Evolutionary conservation across 2,329 filamentous ascomycete genomes (phyloP).

Genomic region (Mollisia scopiformis): DNA sequence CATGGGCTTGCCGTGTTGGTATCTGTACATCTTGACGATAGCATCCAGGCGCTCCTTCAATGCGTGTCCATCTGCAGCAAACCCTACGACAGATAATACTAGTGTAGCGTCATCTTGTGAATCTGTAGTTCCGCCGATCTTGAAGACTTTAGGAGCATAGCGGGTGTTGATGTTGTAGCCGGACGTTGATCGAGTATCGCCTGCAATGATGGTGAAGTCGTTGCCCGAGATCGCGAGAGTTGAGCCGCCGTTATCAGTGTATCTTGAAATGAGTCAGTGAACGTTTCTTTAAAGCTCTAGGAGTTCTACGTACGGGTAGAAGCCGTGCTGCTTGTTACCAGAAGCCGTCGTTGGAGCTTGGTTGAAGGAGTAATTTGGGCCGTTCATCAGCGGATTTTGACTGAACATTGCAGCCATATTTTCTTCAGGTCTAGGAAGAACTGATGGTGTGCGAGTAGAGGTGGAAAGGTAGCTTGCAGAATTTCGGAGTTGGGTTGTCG

Average conservation of each 20-base stretch:
- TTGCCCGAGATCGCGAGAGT: slow-evolving; percentile 92
- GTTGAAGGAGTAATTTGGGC: slow-evolving; percentile 70
- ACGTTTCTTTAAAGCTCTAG: background rate
- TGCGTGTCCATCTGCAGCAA: slow-evolving; percentile 91
- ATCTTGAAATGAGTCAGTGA: slow-evolving; percentile 54
- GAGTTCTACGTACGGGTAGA: slow-evolving; percentile 76
- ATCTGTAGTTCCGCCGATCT: slow-evolving; percentile 88
- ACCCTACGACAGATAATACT: slow-evolving; percentile 91
- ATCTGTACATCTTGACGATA: slow-evolving; percentile 98
- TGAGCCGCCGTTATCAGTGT: slow-evolving; percentile 97
- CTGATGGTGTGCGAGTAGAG: slow-evolving; percentile 3
- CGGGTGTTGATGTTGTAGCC: slow-evolving; percentile 99
- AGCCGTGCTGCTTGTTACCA: slow-evolving; percentile 73
- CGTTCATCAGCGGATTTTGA: slow-evolving; percentile 70
- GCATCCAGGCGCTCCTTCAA: slow-evolving; percentile 92
- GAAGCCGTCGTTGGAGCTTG: slow-evolving; percentile 57
- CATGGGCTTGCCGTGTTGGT: slow-evolving; percentile 97
- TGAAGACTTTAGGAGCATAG: slow-evolving; percentile 94
- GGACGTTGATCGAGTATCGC: slow-evolving; percentile 92
- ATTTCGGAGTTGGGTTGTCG: slow-evolving; percentile 1
- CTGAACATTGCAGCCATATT: slow-evolving; percentile 70
- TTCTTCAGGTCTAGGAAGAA: slow-evolving; percentile 18
- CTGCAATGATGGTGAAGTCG: slow-evolving; percentile 95
- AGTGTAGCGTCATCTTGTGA: slow-evolving; percentile 85
- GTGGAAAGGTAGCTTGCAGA: background rate